Conservation (phyloP, 805 yeast genomes). For the Pichia kluyveri region DNA sequence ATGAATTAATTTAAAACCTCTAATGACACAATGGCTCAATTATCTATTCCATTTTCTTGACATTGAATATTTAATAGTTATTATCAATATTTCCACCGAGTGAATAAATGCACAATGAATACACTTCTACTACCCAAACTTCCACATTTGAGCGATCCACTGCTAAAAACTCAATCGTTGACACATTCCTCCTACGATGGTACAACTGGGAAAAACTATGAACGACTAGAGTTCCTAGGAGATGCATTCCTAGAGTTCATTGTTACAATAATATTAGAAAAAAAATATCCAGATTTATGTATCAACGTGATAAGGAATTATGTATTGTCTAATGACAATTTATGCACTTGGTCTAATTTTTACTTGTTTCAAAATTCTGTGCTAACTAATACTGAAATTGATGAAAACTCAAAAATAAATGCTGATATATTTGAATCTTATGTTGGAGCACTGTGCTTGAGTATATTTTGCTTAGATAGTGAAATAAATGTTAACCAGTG, state of each 20-base stretch:
- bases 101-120: too few species aligned
- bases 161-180: too few species aligned
- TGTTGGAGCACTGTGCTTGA: neutral
- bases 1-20: too few species aligned
- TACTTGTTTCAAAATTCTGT: neutral
- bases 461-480: neutral
- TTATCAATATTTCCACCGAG: too few species aligned
- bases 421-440: conserved; percentile 2
- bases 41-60: too few species aligned
- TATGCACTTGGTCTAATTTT: neutral
- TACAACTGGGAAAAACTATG: too few species aligned
- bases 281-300: neutral
- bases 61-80: too few species aligned
- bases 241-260: neutral
- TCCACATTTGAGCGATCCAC: too few species aligned
- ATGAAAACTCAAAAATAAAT: neutral
- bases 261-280: neutral
- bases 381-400: neutral
- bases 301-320: neutral
- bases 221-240: too few species aligned
- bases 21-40: too few species aligned
- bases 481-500: neutral
- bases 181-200: too few species aligned
- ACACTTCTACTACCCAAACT: too few species aligned
- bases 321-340: neutral